Evolutionary conservation across 225 moss, liverwort and hornwort genomes (phyloP).

Genomic region (Straminergon stramineum): DNA sequence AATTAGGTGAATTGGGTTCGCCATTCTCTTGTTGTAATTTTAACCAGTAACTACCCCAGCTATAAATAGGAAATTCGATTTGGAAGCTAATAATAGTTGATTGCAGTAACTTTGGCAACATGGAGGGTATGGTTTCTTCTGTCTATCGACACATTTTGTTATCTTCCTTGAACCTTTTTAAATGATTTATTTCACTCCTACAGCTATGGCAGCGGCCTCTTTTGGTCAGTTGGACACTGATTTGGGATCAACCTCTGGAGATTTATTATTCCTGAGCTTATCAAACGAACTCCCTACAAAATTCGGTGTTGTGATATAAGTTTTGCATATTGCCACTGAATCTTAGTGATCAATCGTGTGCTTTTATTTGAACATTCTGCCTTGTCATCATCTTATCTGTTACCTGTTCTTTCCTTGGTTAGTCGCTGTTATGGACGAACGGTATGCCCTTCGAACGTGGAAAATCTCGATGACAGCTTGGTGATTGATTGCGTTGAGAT

Average conservation of each 20-base stretch:
- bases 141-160: background rate
- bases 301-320: background rate
- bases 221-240: background rate
- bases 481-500: background rate
- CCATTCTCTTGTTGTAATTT: background rate
- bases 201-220: background rate
- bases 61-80: background rate
- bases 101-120: background rate
- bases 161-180: background rate
- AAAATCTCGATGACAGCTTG: background rate
- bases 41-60: background rate
- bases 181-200: background rate
- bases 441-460: background rate
- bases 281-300: background rate
- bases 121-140: background rate
- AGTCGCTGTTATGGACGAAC: background rate
- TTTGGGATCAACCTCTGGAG: background rate
- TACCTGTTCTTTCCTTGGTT: background rate
- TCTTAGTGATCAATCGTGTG: background rate
- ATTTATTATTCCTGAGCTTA: background rate
- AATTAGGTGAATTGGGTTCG: background rate
- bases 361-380: background rate
- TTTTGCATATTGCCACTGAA: background rate
- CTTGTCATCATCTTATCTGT: background rate
- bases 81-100: background rate